Evolutionary conservation across 2,329 filamentous ascomycete species (phyloP), one percentile per base, ranked within the genome.

Genomic region (Chalaropsis thielavioides): DNA sequence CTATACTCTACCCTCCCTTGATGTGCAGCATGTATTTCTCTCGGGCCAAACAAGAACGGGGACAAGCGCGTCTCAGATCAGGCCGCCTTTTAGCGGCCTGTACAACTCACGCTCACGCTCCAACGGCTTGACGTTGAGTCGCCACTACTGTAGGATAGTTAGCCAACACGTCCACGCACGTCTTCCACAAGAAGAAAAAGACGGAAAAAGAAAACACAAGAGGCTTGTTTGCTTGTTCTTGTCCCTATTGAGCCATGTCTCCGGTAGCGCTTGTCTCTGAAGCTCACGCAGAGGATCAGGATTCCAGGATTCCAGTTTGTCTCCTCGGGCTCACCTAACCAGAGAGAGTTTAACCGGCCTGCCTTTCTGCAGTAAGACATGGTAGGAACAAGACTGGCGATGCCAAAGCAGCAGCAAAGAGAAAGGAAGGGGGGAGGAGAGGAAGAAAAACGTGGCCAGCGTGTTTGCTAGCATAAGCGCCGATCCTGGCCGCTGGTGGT

Each of bases 21-120:
- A 7, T 46, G 15, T 19, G 1, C 15, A 3, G 15, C 43, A 43
- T 7, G 5, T 56, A 19, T 35, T 31, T 56, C 51, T 31, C 51
- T 11, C n/a, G 38, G 54, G 15, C 6, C 27, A 58, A 38, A 58
- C 27, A 38, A 56, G 22, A 56, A 7, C 54, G 13, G 15, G 11
- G n/a, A 38, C 54, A 58, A 58, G 54, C 17, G 54, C 54, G 54
- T 58, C 54, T 58, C 54, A 58, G 24, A 17, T 58, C 27, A 58
- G 54, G 54, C 54, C 27, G 54, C 24, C 38, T 6, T 35, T 35
- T 58, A 58, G 54, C 54, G 17, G 54, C 13, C 27, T 11, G 54
- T 17, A 19, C n/a, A 38, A 19, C 4, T 19, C 10, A 17, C 15
- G 6, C 31, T 31, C 54, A 58, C 24, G n/a, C 17, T 8, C 54